A percentile compares a stretch with the other conserved stretches of the same genome.
These are phyloP conservation scores for Nothophaeocryptopus gaeumannii DNA, from an alignment of 2,329 filamentous ascomycete genomes.

Conservation along the genomic window DNA sequence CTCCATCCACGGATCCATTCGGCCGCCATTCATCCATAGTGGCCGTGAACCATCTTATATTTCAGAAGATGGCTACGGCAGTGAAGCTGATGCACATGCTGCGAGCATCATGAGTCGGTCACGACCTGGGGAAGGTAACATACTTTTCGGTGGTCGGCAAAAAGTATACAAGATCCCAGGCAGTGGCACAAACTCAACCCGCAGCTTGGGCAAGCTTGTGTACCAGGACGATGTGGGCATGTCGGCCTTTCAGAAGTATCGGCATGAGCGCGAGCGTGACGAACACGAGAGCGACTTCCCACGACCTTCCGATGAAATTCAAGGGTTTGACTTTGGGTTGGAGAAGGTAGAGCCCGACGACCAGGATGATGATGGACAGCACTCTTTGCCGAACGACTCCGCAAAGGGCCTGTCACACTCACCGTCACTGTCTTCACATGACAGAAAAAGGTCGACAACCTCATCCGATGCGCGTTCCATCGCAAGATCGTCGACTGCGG, in stretches of 20 bases:
- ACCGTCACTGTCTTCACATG: slow-evolving; percentile 61
- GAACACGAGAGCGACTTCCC: slow-evolving; percentile 41
- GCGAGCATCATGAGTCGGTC: slow-evolving; percentile 78
- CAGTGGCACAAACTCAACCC: slow-evolving; percentile 37
- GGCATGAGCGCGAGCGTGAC: slow-evolving; percentile 53
- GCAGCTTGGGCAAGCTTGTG: slow-evolving; percentile 64
- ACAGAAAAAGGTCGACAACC: slow-evolving; percentile 74
- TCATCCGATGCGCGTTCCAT: slow-evolving; percentile 74
- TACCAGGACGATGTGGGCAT: slow-evolving; percentile 85
- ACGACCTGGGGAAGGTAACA: slow-evolving; percentile 84
- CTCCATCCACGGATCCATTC: slow-evolving; percentile 65
- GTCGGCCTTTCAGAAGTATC: slow-evolving; percentile 79
- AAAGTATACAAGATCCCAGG: slow-evolving; percentile 85
- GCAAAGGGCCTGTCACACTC: slow-evolving; percentile 45
- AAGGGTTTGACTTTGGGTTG: slow-evolving; percentile 34
- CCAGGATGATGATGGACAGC: slow-evolving; percentile 42
- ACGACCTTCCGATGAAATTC: slow-evolving; percentile 28
- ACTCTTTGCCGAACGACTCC: slow-evolving; percentile 46
- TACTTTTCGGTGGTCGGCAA: slow-evolving; percentile 89
- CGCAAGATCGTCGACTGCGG: slow-evolving; percentile 76
- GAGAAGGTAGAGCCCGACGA: slow-evolving; percentile 36
- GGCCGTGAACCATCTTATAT: slow-evolving; percentile 64
- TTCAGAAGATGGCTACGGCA: slow-evolving; percentile 57
- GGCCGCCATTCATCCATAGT: slow-evolving; percentile 56
- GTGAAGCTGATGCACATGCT: slow-evolving; percentile 60